Evolutionary conservation across 2,329 filamentous ascomycete species (phyloP), one percentile per base, ranked within the genome.

Genomic region (Aspergillus hiratsukae): DNA sequence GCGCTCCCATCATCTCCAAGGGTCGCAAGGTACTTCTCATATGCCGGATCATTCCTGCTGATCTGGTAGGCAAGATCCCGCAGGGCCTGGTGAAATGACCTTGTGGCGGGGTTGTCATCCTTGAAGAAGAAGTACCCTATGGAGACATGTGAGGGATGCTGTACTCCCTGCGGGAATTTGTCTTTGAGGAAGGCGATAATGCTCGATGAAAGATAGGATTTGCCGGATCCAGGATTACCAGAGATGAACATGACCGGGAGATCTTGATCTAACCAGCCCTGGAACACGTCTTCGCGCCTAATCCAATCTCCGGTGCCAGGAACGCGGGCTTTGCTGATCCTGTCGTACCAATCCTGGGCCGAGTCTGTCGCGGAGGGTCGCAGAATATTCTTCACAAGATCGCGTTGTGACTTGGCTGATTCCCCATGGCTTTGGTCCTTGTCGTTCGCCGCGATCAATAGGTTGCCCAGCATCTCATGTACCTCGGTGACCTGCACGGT

Each of bases 121-220:
- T 77, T 74, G 64, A 80, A 80, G 64, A 78, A 81, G 54, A 80
- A 80, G 64, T 79, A 81, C 0, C 69, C 78, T n/a, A 75, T 62
- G 10, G 71, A 73, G 0, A 66, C 53, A 10, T 53, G 56, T 1
- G 61, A 59, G 4, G 58, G 51, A 23, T 61, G 45, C 3, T 63
- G 51, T 7, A 55, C 54, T 5, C 56, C 48, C 48, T 67, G n/a
- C 69, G 66, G 27, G 71, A 68, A n/a, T 71, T 69, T 3, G 61
- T 64, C n/a, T 61, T 66, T 72, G 66, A 80, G 58, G 31, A 51
- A 56, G 1, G 71, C 61, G n/a, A 81, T 74, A 6, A 80, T 67
- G n/a, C 70, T 72, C 0, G 77, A 72, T 2, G 76, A 72, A 1
- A 81, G 59, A 55, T 73, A 80, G 0, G 76, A 79, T 61, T 81